Evolutionary conservation across 306 rosid species (phyloP).

Genomic region (Ziziphus jujuba): DNA sequence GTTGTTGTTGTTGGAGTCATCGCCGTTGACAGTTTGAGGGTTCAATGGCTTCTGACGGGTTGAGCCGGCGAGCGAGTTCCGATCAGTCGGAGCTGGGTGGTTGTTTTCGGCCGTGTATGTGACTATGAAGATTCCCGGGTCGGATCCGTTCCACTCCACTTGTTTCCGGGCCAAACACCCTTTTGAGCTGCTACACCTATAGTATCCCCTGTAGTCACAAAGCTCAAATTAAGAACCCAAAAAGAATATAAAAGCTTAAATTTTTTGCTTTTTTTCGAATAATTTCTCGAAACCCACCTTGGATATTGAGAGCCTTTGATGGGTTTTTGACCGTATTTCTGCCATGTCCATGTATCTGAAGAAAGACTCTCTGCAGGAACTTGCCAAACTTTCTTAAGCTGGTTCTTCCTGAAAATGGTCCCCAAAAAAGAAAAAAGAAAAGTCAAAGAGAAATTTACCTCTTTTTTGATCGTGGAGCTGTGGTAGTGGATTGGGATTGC

Average conservation of each 20-base stretch:
- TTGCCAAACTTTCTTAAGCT: slow-evolving; percentile 81
- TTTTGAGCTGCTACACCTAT: slow-evolving; percentile 95
- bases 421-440: slow-evolving; percentile 8
- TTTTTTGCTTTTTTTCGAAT: background rate
- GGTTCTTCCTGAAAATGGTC: slow-evolving; percentile 65
- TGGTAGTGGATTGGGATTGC: slow-evolving; percentile 37
- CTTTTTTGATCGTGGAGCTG: slow-evolving; percentile 71
- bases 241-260: too few relatives aligned
- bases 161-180: slow-evolving; percentile 97
- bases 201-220: slow-evolving; percentile 67
- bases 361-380: slow-evolving; percentile 86
- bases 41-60: slow-evolving; percentile 73
- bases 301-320: slow-evolving; percentile 98
- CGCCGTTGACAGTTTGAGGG: slow-evolving; percentile 17
- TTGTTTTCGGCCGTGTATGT: slow-evolving; percentile 95
- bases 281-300: slow-evolving; percentile 43
- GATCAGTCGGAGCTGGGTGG: slow-evolving; percentile 93
- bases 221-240: too few relatives aligned
- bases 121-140: slow-evolving; percentile 89
- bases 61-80: slow-evolving; percentile 96
- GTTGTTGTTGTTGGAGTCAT: slow-evolving; percentile 35
- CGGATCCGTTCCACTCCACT: slow-evolving; percentile 88
- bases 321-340: slow-evolving; percentile 97
- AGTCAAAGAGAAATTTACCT: slow-evolving; percentile 43
- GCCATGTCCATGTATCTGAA: slow-evolving; percentile 98